Evolutionary conservation across 1,139 yeast species (phyloP).

Genomic region (Hemisphaericaspora xylofermentans): DNA sequence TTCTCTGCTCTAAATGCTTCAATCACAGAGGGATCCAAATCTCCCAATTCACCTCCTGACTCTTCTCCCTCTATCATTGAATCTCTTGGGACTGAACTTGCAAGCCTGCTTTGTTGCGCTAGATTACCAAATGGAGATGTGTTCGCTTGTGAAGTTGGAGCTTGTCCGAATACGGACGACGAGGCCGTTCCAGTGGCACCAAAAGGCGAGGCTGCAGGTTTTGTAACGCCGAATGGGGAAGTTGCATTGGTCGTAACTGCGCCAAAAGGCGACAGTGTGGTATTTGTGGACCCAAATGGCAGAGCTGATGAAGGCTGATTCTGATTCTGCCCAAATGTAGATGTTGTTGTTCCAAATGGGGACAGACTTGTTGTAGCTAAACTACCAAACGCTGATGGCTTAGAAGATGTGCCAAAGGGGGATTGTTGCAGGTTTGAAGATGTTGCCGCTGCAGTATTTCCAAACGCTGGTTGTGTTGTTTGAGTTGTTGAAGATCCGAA

Average conservation of each 20-base stretch:
- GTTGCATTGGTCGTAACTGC: slow-evolving; percentile 4
- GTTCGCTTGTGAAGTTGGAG: background rate
- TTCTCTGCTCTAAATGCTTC: slow-evolving; percentile 49
- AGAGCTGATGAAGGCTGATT: slow-evolving; percentile 4
- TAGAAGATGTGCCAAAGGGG: slow-evolving; percentile 13
- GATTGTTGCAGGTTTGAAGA: slow-evolving; percentile 5
- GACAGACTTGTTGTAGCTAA: background rate
- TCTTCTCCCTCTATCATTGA: slow-evolving; percentile 10
- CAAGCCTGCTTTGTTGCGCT: slow-evolving; percentile 11
- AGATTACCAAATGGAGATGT: slow-evolving; percentile 7
- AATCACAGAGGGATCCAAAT: slow-evolving; percentile 41
- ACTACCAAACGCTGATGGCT: slow-evolving; percentile 13
- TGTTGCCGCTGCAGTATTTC: slow-evolving; percentile 11
- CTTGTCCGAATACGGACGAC: slow-evolving; percentile 13
- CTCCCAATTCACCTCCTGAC: slow-evolving; percentile 25
- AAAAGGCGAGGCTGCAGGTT: slow-evolving; percentile 7
- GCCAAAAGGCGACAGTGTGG: slow-evolving; percentile 10
- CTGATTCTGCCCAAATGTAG: slow-evolving; percentile 7
- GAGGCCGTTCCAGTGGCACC: slow-evolving; percentile 8
- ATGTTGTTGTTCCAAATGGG: background rate
- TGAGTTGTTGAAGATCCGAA: background rate
- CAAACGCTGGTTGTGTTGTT: slow-evolving; percentile 11
- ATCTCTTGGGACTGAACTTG: slow-evolving; percentile 5
- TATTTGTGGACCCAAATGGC: slow-evolving; percentile 9
- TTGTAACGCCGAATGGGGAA: slow-evolving; percentile 9